Evolutionary conservation across 1,139 yeast species (phyloP).

Genomic region (Sugiyamaella xylanicola): DNA sequence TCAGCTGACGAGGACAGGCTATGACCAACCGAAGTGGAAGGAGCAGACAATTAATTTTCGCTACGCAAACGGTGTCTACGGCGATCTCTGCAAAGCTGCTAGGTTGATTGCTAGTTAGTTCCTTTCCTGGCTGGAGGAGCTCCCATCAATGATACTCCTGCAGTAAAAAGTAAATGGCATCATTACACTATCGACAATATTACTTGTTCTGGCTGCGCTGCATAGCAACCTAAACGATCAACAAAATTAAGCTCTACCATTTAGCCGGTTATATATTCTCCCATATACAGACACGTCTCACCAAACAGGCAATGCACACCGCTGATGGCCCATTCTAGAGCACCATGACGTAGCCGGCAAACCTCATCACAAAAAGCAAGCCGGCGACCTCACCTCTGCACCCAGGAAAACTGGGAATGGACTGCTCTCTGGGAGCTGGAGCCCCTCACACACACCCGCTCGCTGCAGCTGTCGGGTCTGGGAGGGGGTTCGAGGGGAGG

Average conservation of each 20-base stretch:
- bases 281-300: neutral
- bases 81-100: neutral
- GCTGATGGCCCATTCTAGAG: neutral
- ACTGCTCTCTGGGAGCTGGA: too few relatives aligned
- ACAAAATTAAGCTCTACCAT: neutral
- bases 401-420: too few relatives aligned
- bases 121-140: neutral
- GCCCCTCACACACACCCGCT: too few relatives aligned
- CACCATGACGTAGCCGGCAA: neutral
- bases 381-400: neutral
- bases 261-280: neutral
- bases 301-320: neutral
- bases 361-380: neutral
- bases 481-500: too few relatives aligned
- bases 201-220: neutral
- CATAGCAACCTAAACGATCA: neutral
- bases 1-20: conserved; percentile 6
- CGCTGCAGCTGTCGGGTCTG: too few relatives aligned
- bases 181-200: neutral
- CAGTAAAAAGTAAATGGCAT: neutral
- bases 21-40: neutral
- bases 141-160: neutral
- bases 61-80: neutral
- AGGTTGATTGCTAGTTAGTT: neutral
- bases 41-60: neutral